Evolutionary conservation across 257 asterid genomes (phyloP), one percentile per base, ranked within the genome.

Genomic region (Capsicum chinense): DNA sequence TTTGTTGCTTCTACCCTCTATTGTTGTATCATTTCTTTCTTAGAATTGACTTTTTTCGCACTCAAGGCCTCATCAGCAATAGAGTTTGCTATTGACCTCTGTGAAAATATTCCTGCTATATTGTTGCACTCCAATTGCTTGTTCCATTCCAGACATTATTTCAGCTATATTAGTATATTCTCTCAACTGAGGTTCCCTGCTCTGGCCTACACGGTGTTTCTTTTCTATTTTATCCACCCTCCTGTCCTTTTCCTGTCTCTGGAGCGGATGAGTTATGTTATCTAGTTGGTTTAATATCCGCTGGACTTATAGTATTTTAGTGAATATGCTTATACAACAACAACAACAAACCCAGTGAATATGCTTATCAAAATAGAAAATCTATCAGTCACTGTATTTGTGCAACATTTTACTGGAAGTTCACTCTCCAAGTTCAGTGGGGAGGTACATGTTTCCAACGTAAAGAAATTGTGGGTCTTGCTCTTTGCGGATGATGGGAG

Each of bases 101-200:
- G 44, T 17, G 44, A 70, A 35, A n/a, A 70, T 44, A 71, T 71
- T 71, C 79, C 21, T 71, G 26, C 79, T 70, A 9, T 70, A 39
- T 70, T 44, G 56, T 5, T 70, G 10, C 79, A 44, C 16, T 70
- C 37, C 15, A 16, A 44, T 4, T 44, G 33, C 79, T 71, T 71
- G 80, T 71, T 44, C 80, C 5, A n/a, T 71, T 71, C 54, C 56
- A 68, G 78, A 16, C 56, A 69, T 48, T 70, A n/a, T 47, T 47
- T 47, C 80, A 47, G 80, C 33, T 48, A 47, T 71, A 10, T 71
- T 71, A 10, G 33, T 71, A 71, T 39, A 10, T 47, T 68, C 37
- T 47, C 47, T 71, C 21, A 71, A 11, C n/a, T 47, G 58, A n/a
- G 59, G 39, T 19, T 15, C 2, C 59, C n/a, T 47, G 80, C 35